These are phyloP conservation scores for Penicillium desertorum DNA, from an alignment of 495 filamentous ascomycete species.

Conservation along the genomic window DNA sequence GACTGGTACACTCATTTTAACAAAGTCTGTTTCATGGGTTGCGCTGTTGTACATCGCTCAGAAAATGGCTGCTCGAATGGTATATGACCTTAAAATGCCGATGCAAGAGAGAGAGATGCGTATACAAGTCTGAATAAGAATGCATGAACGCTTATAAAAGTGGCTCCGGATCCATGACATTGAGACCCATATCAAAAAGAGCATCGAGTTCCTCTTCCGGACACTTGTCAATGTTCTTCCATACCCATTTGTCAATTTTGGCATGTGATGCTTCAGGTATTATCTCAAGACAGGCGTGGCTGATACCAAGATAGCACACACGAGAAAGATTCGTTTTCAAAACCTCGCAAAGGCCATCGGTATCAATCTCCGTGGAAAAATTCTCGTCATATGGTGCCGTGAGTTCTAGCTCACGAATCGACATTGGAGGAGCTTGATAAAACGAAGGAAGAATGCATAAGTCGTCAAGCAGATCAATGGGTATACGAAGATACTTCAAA, in stretches of 20 bases:
- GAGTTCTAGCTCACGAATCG: conserved; percentile 11
- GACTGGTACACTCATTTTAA: not conserved
- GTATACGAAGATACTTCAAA: conserved; percentile 8
- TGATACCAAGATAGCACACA: conserved; percentile 9
- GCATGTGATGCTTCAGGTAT: conserved; percentile 4
- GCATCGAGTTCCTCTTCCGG: conserved; percentile 16
- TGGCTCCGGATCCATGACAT: not conserved
- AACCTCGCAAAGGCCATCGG: conserved; percentile 3
- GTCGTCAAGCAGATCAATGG: conserved; percentile 3
- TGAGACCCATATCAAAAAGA: conserved; percentile 10
- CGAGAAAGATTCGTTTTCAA: conserved; percentile 3
- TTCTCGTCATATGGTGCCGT: not conserved
- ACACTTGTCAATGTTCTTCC: conserved; percentile 14
- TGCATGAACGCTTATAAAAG: not conserved
- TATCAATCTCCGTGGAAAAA: not conserved
- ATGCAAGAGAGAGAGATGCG: not conserved
- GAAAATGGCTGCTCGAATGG: not conserved
- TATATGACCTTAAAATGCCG: not conserved
- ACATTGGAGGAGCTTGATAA: not conserved
- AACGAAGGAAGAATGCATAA: conserved; percentile 5
- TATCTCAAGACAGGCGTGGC: not conserved
- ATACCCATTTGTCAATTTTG: conserved; percentile 9
- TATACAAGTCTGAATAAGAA: not conserved
- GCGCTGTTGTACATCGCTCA: not conserved
- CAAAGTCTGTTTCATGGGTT: not conserved